These are phyloP conservation scores for Oryza officinalis DNA, from an alignment of 176 grass and related monocot species.

Conservation along the genomic window DNA sequence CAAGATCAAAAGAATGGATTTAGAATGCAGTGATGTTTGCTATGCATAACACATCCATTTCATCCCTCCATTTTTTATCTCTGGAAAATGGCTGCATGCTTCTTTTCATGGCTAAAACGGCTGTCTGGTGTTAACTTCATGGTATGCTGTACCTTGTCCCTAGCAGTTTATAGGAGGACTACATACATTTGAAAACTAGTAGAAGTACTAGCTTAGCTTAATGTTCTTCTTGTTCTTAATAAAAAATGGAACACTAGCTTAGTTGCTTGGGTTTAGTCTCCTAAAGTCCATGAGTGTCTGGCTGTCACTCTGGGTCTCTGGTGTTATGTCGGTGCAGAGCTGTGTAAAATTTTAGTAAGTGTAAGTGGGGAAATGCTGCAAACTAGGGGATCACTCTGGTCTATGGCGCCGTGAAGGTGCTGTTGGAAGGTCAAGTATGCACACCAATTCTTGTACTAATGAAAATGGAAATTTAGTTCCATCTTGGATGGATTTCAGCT, in stretches of 20 bases:
- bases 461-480: neutral
- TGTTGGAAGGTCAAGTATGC: neutral
- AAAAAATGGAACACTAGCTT: neutral
- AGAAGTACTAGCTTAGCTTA: neutral
- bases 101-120: slow-evolving; percentile 10
- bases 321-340: neutral
- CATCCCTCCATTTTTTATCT: neutral
- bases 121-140: slow-evolving; percentile 12
- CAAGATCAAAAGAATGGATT: slow-evolving; percentile 7
- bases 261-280: neutral
- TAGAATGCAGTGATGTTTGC: neutral
- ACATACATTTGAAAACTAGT: neutral
- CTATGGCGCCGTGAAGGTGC: neutral
- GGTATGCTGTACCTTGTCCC: neutral
- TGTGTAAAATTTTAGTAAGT: neutral
- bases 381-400: neutral
- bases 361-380: neutral
- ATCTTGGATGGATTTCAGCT: neutral
- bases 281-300: neutral
- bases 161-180: neutral
- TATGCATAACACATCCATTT: neutral
- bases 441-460: neutral
- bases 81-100: neutral
- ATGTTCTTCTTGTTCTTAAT: neutral
- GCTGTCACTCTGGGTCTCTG: neutral